Conservation (phyloP, 768 basidiomycete genomes). For the Leccinum incarnatum region DNA sequence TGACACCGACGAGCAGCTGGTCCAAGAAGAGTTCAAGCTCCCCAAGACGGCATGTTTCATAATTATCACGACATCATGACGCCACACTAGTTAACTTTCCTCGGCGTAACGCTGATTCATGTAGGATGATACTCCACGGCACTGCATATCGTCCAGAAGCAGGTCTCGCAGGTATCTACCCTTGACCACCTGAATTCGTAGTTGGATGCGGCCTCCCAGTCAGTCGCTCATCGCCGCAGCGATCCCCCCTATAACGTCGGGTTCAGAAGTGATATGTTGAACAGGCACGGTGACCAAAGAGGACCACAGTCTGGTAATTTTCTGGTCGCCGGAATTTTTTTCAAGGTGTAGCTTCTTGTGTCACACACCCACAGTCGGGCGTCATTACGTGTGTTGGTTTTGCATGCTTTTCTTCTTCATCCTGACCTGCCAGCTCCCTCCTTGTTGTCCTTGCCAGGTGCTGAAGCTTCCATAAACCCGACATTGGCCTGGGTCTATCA, state of each 20-base stretch:
- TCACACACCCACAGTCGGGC: constrained; percentile 43
- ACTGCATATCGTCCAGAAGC: constrained; percentile 55
- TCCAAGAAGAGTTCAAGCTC: constrained; percentile 40
- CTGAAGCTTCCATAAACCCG: constrained; percentile 35
- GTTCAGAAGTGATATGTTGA: constrained; percentile 54
- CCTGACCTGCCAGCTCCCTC: constrained; percentile 62
- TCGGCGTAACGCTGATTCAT: neutral
- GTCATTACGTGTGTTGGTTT: constrained; percentile 66
- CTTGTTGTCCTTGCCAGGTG: constrained; percentile 49
- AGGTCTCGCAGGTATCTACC: constrained; percentile 52
- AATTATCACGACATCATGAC: constrained; percentile 39
- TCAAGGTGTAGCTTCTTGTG: constrained; percentile 32
- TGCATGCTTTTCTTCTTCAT: constrained; percentile 71
- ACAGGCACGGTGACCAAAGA: constrained; percentile 53
- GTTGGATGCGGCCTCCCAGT: constrained; percentile 59
- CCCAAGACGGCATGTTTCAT: constrained; percentile 48
- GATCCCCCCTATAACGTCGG: constrained; percentile 62
- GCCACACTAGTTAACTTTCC: neutral
- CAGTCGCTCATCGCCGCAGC: constrained; percentile 59
- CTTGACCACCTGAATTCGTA: constrained; percentile 60
- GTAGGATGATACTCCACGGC: constrained; percentile 55
- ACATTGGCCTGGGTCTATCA: constrained; percentile 43
- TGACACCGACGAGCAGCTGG: constrained; percentile 22
- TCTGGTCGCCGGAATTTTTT: constrained; percentile 45
- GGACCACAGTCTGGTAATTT: constrained; percentile 30